Evolutionary conservation across 2,329 filamentous ascomycete genomes (phyloP).

Genomic region (Talaromyces islandicus): DNA sequence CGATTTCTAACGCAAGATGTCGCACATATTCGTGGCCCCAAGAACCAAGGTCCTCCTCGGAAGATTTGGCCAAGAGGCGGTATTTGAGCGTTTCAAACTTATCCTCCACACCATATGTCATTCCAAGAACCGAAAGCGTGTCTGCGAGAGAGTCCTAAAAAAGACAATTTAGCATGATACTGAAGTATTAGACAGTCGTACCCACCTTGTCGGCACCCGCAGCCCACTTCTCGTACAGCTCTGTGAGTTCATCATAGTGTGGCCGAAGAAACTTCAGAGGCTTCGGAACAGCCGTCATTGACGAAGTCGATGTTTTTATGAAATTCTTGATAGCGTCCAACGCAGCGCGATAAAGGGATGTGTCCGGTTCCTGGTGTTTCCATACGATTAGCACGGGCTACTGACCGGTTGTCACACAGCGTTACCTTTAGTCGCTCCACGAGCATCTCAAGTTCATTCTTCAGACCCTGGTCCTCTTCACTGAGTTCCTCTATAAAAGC

Average conservation of each 20-base stretch:
- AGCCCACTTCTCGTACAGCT: constrained; percentile 85
- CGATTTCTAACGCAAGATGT: constrained; percentile 91
- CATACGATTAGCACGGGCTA: neutral
- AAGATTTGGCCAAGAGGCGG: constrained; percentile 75
- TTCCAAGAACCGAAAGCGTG: constrained; percentile 92
- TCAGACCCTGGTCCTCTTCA: constrained; percentile 97
- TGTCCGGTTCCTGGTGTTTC: constrained; percentile 67
- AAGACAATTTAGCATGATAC: neutral
- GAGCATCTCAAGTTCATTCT: constrained; percentile 95
- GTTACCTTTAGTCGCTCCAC: constrained; percentile 85
- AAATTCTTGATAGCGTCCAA: constrained; percentile 95
- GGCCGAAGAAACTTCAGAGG: constrained; percentile 96
- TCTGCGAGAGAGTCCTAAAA: constrained; percentile 72
- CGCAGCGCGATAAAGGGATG: constrained; percentile 81
- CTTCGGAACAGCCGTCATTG: constrained; percentile 98
- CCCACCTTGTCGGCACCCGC: constrained; percentile 72
- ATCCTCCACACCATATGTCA: constrained; percentile 98
- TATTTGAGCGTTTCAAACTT: constrained; percentile 95
- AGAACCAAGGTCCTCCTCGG: constrained; percentile 73
- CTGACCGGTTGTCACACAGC: constrained; percentile 13
- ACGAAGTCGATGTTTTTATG: constrained; percentile 98
- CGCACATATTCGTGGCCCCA: constrained; percentile 99
- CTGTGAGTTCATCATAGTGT: constrained; percentile 85
- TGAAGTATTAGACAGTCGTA: neutral
- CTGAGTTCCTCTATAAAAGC: constrained; percentile 73